Evolutionary conservation across 2,329 filamentous ascomycete genomes (phyloP).

Genomic region (Paecilomyces sp.): DNA sequence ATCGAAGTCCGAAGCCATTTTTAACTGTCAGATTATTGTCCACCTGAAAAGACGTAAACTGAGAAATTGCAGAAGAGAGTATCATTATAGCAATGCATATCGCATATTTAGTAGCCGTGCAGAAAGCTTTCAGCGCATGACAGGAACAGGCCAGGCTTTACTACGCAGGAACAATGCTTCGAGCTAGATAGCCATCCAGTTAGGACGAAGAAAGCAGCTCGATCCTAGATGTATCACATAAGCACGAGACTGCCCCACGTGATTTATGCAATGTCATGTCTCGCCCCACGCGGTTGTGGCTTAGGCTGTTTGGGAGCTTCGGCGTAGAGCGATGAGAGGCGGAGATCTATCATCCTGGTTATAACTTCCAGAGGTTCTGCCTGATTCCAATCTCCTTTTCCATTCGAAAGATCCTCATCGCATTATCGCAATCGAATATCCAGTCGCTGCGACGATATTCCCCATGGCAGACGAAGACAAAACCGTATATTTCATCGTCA

Average conservation of each 20-base stretch:
- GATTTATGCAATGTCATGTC: not conserved
- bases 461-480: constrained; percentile 32
- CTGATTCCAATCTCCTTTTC: not conserved
- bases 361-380: not conserved
- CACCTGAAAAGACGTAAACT: not conserved
- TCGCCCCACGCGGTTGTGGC: not conserved
- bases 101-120: not conserved
- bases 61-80: not conserved
- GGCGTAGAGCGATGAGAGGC: not conserved
- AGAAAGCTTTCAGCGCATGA: not conserved
- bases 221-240: not conserved
- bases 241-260: not conserved
- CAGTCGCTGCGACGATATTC: not conserved
- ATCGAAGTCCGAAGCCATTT: constrained; percentile 39
- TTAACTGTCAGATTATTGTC: not conserved
- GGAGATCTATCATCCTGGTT: not conserved
- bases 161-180: not conserved
- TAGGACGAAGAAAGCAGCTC: not conserved
- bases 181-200: not conserved
- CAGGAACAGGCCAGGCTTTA: not conserved
- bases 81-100: not conserved
- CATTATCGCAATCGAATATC: not conserved
- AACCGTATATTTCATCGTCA: constrained; percentile 17
- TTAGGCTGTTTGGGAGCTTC: not conserved
- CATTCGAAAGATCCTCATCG: not conserved